Conservation (phyloP, 768 basidiomycete species). For the Termitomyces titanicus region DNA sequence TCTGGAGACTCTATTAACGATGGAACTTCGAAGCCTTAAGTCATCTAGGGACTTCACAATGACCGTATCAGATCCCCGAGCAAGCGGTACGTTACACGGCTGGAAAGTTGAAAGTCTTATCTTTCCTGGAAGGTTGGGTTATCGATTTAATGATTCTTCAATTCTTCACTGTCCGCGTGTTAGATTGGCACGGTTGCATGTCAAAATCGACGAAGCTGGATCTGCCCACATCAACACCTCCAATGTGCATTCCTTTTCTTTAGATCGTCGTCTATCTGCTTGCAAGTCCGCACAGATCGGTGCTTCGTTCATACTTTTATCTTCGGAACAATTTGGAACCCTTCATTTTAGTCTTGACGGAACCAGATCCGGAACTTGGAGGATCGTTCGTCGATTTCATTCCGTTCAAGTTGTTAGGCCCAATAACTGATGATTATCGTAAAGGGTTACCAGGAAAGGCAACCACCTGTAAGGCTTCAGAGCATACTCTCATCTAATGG, state of each 20-base stretch:
- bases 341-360: conserved; percentile 11
- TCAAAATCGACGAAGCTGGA: conserved; percentile 16
- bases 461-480: conserved; percentile 57
- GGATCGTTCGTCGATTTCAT: conserved; percentile 3
- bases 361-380: neutral
- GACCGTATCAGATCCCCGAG: conserved; percentile 66
- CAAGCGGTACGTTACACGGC: conserved; percentile 69
- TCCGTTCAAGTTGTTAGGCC: neutral
- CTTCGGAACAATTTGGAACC: neutral
- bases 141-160: neutral
- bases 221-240: conserved; percentile 20
- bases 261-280: conserved; percentile 16
- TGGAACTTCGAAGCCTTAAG: conserved; percentile 7
- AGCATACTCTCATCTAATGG: conserved; percentile 53
- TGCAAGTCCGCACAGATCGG: conserved; percentile 16
- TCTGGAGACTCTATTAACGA: conserved; percentile 33
- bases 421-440: neutral
- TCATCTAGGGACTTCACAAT: conserved; percentile 52
- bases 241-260: conserved; percentile 29
- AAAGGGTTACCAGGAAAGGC: conserved; percentile 4
- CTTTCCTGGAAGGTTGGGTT: conserved; percentile 62
- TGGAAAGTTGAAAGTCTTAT: conserved; percentile 57
- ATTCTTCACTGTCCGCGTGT: neutral
- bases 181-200: conserved; percentile 37
- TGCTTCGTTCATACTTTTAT: conserved; percentile 9